These are phyloP conservation scores for Choiromyces venosus DNA, from an alignment of 495 filamentous ascomycete species.

Conservation along the genomic window DNA sequence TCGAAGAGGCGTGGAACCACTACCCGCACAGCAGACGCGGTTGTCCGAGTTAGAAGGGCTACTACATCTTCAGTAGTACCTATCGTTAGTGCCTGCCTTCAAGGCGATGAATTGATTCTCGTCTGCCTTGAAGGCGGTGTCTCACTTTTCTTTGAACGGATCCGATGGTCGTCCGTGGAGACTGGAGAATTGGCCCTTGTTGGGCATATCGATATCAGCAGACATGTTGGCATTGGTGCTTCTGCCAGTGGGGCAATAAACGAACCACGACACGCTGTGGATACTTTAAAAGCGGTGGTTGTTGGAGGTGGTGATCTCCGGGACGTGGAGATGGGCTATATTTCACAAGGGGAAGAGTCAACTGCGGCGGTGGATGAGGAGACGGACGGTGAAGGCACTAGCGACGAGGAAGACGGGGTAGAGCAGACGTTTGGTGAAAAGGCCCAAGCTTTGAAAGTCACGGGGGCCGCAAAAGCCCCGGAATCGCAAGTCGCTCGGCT, in stretches of 20 bases:
- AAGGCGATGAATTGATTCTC: constrained; percentile 49
- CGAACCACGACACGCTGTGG: constrained; percentile 58
- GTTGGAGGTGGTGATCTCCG: constrained; percentile 44
- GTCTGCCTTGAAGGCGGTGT: constrained; percentile 56
- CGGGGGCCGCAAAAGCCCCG: constrained; percentile 71
- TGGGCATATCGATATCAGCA: constrained; percentile 49
- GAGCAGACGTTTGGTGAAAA: constrained; percentile 70
- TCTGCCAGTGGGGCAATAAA: constrained; percentile 49
- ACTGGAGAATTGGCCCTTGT: constrained; percentile 49
- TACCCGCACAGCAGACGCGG: constrained; percentile 50
- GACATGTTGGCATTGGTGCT: constrained; percentile 46
- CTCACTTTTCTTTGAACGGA: constrained; percentile 53
- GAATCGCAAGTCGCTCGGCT: constrained; percentile 50
- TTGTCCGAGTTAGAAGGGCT: constrained; percentile 51
- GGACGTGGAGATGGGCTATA: constrained; percentile 32
- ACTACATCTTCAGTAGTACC: constrained; percentile 45
- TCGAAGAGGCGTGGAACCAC: constrained; percentile 50
- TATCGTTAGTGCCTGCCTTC: constrained; percentile 49
- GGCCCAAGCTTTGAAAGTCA: constrained; percentile 58
- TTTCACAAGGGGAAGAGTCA: constrained; percentile 52
- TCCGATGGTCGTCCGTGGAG: constrained; percentile 50
- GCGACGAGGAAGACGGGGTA: constrained; percentile 40
- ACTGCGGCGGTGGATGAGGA: constrained; percentile 44
- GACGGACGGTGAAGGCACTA: constrained; percentile 37
- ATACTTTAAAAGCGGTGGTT: constrained; percentile 70